Base-by-base conservation (phyloP, 148 eudicot genomes). In the Mesembryanthemum crystallinum region DNA sequence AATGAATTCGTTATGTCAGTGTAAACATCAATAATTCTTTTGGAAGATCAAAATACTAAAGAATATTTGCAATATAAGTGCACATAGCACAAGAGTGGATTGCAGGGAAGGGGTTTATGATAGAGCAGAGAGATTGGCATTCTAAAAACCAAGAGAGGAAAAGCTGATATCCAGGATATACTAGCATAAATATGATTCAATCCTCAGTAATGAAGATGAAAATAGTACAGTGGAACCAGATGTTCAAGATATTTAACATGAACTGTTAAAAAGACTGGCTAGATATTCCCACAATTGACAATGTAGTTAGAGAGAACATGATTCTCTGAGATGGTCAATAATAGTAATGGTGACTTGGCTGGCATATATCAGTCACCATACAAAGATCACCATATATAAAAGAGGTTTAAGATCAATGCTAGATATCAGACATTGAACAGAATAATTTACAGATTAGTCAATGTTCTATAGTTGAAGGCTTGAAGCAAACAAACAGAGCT, bases 281-380 rank as follows among this genome's bases (percentile, higher is more conserved):
- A 6, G 25, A 7, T 24, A 35, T 37, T 25, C 24, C 13, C 9
- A 39, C 8, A 29, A 64, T 32, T 64, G 70, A 51, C 10, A 64
- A 28, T 15, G 61, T 13, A 64, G 29, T n/a, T 30, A 35, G 62
- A 42, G 52, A 28, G 18, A 33, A 45, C 18, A 28, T 27, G 28
- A 27, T 6, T 76, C 63, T 69, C 67, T 63, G 24, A 60, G 59
- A 61, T 49, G 43, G 24, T 61, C 62, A 47, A 29, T 69, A 39
- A 61, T 9, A 47, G 24, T 29, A 63, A 63, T 47, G 21, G 27
- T 33, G 61, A 15, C 23, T 3, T 17, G 32, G 24, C 73, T 29
- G 51, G 67, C 54, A 67, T 28, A 59, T 55, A 69, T 59, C 23
- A 76, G 43, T 43, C 42, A 60, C 45, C 47, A 45, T 6, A 69